Base-by-base conservation (phyloP, 192 early-diverging fungal species). In the Coemansia sp. region DNA sequence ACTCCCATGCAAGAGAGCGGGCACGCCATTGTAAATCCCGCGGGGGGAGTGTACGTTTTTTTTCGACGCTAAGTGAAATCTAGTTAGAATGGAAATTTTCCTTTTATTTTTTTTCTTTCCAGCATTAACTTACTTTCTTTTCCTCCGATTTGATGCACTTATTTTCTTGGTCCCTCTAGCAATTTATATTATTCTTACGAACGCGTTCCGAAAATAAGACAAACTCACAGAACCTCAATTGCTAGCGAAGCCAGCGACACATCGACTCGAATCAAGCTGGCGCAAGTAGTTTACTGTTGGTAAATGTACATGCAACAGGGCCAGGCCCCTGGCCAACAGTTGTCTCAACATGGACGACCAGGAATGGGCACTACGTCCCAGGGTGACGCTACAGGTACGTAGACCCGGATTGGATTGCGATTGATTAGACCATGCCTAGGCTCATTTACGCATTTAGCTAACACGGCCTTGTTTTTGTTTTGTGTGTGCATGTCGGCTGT, bases 231-330 rank as follows among this genome's bases (percentile, higher is more conserved):
- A 63, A 46, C 40, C 7, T 27, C 4, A 33, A 33, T 54, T 8
- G 33, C 29, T 29, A 14, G 51, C 29, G 31, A 54, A 17, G 31
- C 16, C 27, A 54, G 51, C 51, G 51, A 33, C 13, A 54, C 27
- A 33, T 54, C 51, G 51, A 54, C 51, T 54, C 31, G 51, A 54
- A 54, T 54, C 14, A 54, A 54, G 29, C 29, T 54, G 51, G 51
- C 24, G 51, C 51, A 54, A 54, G 36, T 34, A 19, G 34, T 40
- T 65, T 35, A 33, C 44, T 53, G 33, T 48, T n/a, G 42, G 24
- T 65, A 61, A 73, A 80, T 80, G 78, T 80, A 80, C 60, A 72
- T 80, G 78, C 78, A 72, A 65, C 73, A 75, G 70, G 78, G 78
- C 70, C 78, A 75, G 67, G 70, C 69, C 65, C 78, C 78, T 42